A percentile compares a stretch with the other conserved stretches of the same genome.
These are phyloP conservation scores for Ceratobasidium sp. DNA, from an alignment of 1,284 basidiomycete genomes.

Conservation along the genomic window DNA sequence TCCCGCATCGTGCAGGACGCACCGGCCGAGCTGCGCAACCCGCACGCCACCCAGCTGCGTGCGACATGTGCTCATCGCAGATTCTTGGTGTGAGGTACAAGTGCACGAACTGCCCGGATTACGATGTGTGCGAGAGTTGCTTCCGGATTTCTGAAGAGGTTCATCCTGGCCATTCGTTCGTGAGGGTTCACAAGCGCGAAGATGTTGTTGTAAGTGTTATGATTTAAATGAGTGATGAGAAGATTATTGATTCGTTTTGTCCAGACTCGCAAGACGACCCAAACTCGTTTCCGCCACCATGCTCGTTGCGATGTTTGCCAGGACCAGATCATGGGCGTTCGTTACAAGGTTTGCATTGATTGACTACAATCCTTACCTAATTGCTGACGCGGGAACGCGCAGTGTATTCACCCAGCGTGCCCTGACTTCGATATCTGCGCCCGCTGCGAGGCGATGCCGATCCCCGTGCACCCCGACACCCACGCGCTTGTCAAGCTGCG, in stretches of 20 bases:
- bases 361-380: neutral
- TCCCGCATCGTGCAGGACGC: neutral
- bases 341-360: constrained; percentile 69
- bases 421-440: constrained; percentile 87
- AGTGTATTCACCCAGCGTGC: constrained; percentile 86
- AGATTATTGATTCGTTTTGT: constrained; percentile 6
- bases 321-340: constrained; percentile 66
- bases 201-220: constrained; percentile 65
- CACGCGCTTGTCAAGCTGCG: constrained; percentile 87
- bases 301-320: constrained; percentile 69
- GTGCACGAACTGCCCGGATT: constrained; percentile 60
- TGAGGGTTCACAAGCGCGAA: constrained; percentile 66
- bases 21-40: constrained; percentile 46
- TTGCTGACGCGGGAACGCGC: constrained; percentile 37
- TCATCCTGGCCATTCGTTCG: constrained; percentile 82
- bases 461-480: constrained; percentile 74
- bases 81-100: constrained; percentile 72
- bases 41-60: constrained; percentile 68
- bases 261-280: constrained; percentile 50
- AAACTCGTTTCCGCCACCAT: constrained; percentile 44
- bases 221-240: neutral
- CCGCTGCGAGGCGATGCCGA: constrained; percentile 82
- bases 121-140: constrained; percentile 77
- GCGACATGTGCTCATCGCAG: constrained; percentile 77
- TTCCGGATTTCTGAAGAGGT: constrained; percentile 70